Base-by-base conservation (phyloP, 495 filamentous ascomycete genomes). In the Lentithecium fluviatile region DNA sequence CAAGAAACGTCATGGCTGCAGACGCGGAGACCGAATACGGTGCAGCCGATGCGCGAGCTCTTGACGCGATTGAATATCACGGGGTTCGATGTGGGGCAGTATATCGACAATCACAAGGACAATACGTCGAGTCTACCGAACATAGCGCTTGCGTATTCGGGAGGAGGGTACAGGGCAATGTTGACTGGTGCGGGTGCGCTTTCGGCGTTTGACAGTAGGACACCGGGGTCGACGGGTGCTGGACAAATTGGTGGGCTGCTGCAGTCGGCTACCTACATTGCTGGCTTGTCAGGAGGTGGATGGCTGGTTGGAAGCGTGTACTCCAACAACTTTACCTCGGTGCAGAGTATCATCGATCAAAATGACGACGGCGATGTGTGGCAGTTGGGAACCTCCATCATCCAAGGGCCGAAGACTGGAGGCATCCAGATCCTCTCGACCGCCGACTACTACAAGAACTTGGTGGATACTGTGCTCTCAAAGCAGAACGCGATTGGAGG, bases 281-380 rank as follows among this genome's bases (percentile, higher is more conserved):
- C 90, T 17, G 93, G 90, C 34, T 78, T 97, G 19, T 92, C 88
- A 15, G 93, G 93, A 32, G 94, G 93, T 52, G 83, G 85, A 12
- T 97, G 93, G 93, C 75, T 97, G 11, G 82, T 96, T 11, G 88
- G 89, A 6, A 91, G 87, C 26, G 81, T 97, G 17, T 94, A 84
- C 67, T 78, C 86, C 59, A 97, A 97, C 76, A 97, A 97, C 74
- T 97, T 92, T 76, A 88, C 86, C 32, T 86, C 83, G 15, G 80
- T 97, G 42, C 70, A 82, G 29, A 70, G 71, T 38, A 80, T 95
- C 58, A 82, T 85, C 29, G 71, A 83, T 32, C 51, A 63, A 21
- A 60, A 49, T 13, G 43, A 59, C 17, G 80, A 80, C 19, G 82
- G 80, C 12, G 76, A 75, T 15, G 72, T 84, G 6, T 97, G 92